phyloP scores from a whole-genome alignment of 192 early-diverging fungal species.

The Kappamyces sp. region DNA sequence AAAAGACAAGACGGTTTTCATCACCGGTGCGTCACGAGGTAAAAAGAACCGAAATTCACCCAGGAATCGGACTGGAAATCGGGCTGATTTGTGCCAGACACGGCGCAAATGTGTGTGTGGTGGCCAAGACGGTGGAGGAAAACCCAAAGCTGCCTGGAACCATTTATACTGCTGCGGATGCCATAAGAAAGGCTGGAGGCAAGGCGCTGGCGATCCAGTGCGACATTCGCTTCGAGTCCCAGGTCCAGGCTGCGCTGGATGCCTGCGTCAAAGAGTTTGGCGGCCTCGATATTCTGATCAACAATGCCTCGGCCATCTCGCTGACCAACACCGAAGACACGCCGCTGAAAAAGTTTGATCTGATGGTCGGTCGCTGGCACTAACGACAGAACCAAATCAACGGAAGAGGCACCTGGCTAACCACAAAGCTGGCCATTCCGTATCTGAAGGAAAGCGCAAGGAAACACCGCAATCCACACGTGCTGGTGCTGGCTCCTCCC shows the following conservation, averaged over 20 bases:
- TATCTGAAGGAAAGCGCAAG: conserved; percentile 57
- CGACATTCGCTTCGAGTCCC: conserved; percentile 76
- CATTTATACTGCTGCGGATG: conserved; percentile 70
- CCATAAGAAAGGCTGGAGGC: conserved; percentile 67
- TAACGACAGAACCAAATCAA: conserved; percentile 59
- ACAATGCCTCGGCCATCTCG: conserved; percentile 71
- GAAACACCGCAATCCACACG: conserved; percentile 57
- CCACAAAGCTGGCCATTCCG: conserved; percentile 64
- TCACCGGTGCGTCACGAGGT: conserved; percentile 30
- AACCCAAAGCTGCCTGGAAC: conserved; percentile 78
- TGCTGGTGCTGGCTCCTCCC: conserved; percentile 68
- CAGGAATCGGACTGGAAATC: conserved; percentile 62
- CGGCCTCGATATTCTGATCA: conserved; percentile 77
- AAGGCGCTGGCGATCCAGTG: conserved; percentile 71
- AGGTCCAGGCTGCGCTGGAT: conserved; percentile 62
- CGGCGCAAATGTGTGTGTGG: conserved; percentile 60
- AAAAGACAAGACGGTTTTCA: not conserved
- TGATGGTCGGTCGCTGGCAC: conserved; percentile 26
- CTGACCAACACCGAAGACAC: conserved; percentile 37
- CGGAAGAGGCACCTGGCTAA: conserved; percentile 73
- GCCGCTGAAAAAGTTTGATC: conserved; percentile 22
- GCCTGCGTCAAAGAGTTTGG: conserved; percentile 64
- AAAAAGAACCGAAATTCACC: too few relatives aligned
- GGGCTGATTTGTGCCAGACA: conserved; percentile 59
- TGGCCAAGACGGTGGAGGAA: conserved; percentile 65